Evolutionary conservation across 2,329 filamentous ascomycete species (phyloP).

Genomic region (Didymella glomerata): DNA sequence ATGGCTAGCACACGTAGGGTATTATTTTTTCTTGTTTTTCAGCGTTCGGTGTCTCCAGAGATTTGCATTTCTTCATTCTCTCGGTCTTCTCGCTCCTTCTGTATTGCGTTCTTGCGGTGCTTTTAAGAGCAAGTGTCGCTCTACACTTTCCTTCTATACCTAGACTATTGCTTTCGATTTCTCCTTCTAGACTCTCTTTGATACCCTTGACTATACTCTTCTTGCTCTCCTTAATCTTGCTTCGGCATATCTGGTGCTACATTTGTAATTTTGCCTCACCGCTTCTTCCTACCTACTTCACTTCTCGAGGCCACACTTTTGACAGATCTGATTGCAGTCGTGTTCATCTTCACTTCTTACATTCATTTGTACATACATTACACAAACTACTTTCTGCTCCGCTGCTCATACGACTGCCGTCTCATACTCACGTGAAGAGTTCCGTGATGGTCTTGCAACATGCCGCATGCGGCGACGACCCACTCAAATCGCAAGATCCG

Average conservation of each 20-base stretch:
- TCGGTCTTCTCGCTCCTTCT: conserved; percentile 13
- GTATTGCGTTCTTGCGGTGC: conserved; percentile 5
- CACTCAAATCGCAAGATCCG: conserved; percentile 1
- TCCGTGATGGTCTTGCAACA: neutral
- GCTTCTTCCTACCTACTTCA: neutral
- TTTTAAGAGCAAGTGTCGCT: conserved; percentile 4
- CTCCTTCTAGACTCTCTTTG: conserved; percentile 20
- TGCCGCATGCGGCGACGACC: conserved; percentile 15
- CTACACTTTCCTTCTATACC: conserved; percentile 13
- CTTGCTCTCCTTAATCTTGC: conserved; percentile 15
- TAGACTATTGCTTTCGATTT: conserved; percentile 6
- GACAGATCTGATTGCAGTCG: neutral
- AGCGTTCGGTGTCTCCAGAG: conserved; percentile 28
- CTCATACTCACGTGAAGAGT: conserved; percentile 6
- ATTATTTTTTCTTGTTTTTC: conserved; percentile 9
- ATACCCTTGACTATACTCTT: conserved; percentile 15
- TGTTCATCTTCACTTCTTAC: conserved; percentile 26
- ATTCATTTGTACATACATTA: conserved; percentile 29
- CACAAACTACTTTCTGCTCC: conserved; percentile 7
- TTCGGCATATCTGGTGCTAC: conserved; percentile 4
- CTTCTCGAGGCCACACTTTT: conserved; percentile 1
- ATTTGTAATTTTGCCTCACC: conserved; percentile 7
- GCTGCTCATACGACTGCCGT: neutral
- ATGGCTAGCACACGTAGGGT: conserved; percentile 12
- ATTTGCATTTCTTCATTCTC: conserved; percentile 30